phyloP scores from a whole-genome alignment of 2,329 filamentous ascomycete species.

The Neofusicoccum parvum region DNA sequence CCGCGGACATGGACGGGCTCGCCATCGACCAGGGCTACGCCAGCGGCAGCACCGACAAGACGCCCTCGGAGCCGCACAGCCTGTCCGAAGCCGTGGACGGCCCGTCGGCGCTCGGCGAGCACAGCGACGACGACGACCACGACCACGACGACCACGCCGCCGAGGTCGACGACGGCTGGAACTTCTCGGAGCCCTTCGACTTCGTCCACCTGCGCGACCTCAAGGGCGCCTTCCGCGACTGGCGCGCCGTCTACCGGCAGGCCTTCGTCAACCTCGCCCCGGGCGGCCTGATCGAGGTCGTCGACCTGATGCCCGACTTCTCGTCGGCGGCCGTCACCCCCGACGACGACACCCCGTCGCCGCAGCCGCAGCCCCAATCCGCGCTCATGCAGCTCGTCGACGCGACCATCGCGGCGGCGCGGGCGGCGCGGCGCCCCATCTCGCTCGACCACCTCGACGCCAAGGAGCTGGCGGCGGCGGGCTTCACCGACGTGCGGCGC shows the following conservation, averaged over 20 bases:
- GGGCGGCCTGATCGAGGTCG: conserved; percentile 51
- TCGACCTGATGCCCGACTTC: conserved; percentile 38
- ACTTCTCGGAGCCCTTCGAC: conserved; percentile 52
- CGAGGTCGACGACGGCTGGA: conserved; percentile 41
- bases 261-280: conserved; percentile 48
- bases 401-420: conserved; percentile 39
- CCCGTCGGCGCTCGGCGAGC: too few species aligned
- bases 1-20: conserved; percentile 1
- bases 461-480: conserved; percentile 43
- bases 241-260: conserved; percentile 49
- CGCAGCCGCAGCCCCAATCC: neutral
- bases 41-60: conserved; percentile 17
- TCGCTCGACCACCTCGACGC: conserved; percentile 47
- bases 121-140: too few species aligned
- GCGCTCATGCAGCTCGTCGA: conserved; percentile 33
- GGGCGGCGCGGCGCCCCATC: conserved; percentile 43
- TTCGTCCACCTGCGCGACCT: conserved; percentile 53
- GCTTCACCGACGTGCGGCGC: conserved; percentile 47
- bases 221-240: conserved; percentile 51
- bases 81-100: too few species aligned
- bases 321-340: conserved; percentile 4
- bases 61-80: neutral
- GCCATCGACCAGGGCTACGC: conserved; percentile 20
- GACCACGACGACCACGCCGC: too few species aligned
- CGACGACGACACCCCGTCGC: neutral